Conservation (phyloP, 805 yeast species). For the Sungouiozyma intestinalis region DNA sequence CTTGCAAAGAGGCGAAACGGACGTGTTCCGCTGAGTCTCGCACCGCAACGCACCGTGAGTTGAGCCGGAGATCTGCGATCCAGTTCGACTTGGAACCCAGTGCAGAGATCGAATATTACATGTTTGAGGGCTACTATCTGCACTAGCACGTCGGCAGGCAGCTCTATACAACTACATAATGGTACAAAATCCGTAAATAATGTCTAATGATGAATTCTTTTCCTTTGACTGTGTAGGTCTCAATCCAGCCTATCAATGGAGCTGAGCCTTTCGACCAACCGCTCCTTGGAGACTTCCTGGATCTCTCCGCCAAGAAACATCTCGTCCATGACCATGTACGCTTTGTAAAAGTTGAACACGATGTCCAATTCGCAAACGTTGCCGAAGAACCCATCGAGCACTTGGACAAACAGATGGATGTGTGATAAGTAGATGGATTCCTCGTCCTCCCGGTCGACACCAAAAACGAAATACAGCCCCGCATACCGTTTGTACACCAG, state of each 20-base stretch:
- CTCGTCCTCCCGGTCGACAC: slow-evolving; percentile 70
- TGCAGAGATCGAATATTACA: neutral
- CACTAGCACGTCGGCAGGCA: neutral
- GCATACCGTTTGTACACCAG: slow-evolving; percentile 85
- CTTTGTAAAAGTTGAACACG: slow-evolving; percentile 82
- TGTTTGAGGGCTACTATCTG: neutral
- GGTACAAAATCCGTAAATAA: neutral
- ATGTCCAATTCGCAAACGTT: slow-evolving; percentile 95
- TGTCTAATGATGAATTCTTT: neutral
- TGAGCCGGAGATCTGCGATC: neutral
- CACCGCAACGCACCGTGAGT: neutral
- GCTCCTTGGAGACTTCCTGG: slow-evolving; percentile 69
- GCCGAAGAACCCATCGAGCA: slow-evolving; percentile 74
- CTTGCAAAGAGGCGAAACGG: neutral
- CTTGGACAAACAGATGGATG: slow-evolving; percentile 81
- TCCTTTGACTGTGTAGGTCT: slow-evolving; percentile 12
- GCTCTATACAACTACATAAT: no score
- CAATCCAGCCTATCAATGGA: slow-evolving; percentile 50
- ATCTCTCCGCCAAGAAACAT: slow-evolving; percentile 85
- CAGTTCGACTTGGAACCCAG: neutral
- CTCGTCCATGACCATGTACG: slow-evolving; percentile 76
- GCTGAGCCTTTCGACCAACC: slow-evolving; percentile 53
- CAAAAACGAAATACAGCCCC: slow-evolving; percentile 79
- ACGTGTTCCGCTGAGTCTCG: neutral
- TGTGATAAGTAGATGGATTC: slow-evolving; percentile 76